Conservation (phyloP, 148 eudicot species). For the Nyssa sinensis region DNA sequence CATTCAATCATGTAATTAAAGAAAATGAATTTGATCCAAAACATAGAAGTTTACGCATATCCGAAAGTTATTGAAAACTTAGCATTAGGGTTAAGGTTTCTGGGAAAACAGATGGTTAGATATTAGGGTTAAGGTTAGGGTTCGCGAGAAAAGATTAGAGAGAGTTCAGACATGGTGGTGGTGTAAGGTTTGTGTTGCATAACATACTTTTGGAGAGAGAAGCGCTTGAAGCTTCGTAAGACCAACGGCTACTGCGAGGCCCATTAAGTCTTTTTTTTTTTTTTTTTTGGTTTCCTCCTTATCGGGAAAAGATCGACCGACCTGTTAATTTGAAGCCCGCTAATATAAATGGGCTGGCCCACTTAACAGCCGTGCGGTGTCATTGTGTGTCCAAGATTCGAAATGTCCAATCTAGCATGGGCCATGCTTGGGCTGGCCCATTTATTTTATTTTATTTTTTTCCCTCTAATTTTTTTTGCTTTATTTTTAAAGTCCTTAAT, state of each 20-base stretch:
- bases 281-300: too few species aligned
- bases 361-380: too few species aligned
- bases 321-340: too few species aligned
- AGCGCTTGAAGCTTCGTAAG: background rate
- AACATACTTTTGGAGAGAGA: background rate
- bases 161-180: background rate
- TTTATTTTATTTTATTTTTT: too few species aligned
- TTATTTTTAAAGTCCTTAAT: too few species aligned
- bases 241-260: constrained; percentile 8
- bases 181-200: background rate
- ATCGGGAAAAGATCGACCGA: too few species aligned
- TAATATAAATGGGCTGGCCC: too few species aligned
- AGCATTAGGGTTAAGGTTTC: background rate
- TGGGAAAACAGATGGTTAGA: background rate
- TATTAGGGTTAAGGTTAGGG: background rate
- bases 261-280: constrained; percentile 8
- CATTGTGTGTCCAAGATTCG: too few species aligned
- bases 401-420: too few species aligned
- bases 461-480: too few species aligned
- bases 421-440: too few species aligned
- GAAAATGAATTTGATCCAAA: background rate
- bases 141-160: constrained; percentile 1
- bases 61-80: background rate
- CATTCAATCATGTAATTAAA: background rate
- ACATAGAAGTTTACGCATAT: background rate